These are phyloP conservation scores for Penicillium ochrochloron DNA, from an alignment of 495 filamentous ascomycete species.

Conservation along the genomic window DNA sequence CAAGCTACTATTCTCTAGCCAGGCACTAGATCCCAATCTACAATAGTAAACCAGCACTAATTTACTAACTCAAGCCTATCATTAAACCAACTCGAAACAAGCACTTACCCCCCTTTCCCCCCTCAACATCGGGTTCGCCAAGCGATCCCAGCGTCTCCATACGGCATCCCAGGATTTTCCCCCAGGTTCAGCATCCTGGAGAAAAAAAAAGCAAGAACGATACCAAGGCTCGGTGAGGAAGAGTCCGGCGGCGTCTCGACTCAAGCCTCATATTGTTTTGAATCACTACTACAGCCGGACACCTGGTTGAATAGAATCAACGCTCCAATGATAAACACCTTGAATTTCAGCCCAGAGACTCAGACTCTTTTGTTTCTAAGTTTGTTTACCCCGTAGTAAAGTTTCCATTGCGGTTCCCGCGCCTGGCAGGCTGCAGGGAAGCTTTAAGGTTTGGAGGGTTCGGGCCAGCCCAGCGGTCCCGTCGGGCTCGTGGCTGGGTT, in stretches of 20 bases:
- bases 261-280: not conserved
- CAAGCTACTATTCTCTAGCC: not conserved
- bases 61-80: constrained; percentile 4
- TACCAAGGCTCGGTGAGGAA: not conserved
- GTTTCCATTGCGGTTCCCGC: constrained; percentile 21
- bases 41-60: constrained; percentile 5
- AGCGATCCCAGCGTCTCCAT: constrained; percentile 27
- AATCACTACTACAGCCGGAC: not conserved
- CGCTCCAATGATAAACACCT: not conserved
- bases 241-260: not conserved
- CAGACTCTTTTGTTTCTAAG: not conserved
- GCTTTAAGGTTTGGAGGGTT: constrained; percentile 17
- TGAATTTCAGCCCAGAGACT: not conserved
- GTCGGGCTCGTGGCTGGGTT: constrained; percentile 1
- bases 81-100: constrained; percentile 1
- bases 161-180: constrained; percentile 12
- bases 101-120: constrained; percentile 1
- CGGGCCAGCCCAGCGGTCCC: constrained; percentile 11
- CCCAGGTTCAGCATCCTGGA: constrained; percentile 32
- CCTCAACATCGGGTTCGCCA: constrained; percentile 29
- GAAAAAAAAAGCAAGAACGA: constrained; percentile 13
- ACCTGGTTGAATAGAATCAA: not conserved
- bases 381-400: constrained; percentile 9
- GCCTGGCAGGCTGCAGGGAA: constrained; percentile 21
- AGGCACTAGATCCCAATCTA: constrained; percentile 7